phyloP scores from a whole-genome alignment of 306 rosid genomes.

The Citrullus colocynthis region DNA sequence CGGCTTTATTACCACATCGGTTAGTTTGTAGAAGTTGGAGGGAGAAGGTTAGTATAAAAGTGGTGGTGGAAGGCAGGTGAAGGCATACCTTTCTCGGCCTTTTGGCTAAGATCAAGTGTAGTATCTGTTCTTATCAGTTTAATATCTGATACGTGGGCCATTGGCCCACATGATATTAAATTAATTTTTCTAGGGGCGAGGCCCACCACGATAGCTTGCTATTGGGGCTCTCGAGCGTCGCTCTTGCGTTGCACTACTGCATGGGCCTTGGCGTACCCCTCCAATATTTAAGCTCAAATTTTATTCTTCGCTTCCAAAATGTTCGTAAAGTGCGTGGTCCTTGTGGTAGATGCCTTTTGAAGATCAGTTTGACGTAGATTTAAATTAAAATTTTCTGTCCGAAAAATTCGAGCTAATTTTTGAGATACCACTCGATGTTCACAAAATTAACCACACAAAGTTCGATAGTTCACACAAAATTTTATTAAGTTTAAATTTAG shows the following conservation, averaged over 20 bases:
- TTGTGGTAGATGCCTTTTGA: too few species aligned
- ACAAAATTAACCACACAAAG: too few species aligned
- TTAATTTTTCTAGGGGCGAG: background rate
- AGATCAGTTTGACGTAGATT: too few species aligned
- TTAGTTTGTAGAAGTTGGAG: background rate
- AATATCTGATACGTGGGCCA: conserved; percentile 1
- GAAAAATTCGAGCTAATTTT: too few species aligned
- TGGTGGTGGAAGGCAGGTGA: background rate
- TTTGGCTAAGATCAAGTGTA: conserved; percentile 4
- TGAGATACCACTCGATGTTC: too few species aligned
- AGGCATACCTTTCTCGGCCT: background rate
- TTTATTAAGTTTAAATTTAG: too few species aligned
- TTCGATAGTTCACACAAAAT: too few species aligned
- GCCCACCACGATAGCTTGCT: background rate
- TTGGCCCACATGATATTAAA: background rate
- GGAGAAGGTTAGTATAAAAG: background rate
- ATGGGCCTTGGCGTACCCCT: background rate
- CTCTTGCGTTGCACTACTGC: background rate
- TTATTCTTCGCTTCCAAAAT: too few species aligned
- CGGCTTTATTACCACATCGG: background rate
- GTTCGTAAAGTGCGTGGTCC: too few species aligned
- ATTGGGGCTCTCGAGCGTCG: background rate
- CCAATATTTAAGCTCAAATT: background rate
- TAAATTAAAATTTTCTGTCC: too few species aligned
- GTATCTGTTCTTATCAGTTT: background rate